Percentiles rank a stretch among this genome's conserved stretches.
Conservation (phyloP, 306 rosid species). For the Crotalaria pallida region DNA sequence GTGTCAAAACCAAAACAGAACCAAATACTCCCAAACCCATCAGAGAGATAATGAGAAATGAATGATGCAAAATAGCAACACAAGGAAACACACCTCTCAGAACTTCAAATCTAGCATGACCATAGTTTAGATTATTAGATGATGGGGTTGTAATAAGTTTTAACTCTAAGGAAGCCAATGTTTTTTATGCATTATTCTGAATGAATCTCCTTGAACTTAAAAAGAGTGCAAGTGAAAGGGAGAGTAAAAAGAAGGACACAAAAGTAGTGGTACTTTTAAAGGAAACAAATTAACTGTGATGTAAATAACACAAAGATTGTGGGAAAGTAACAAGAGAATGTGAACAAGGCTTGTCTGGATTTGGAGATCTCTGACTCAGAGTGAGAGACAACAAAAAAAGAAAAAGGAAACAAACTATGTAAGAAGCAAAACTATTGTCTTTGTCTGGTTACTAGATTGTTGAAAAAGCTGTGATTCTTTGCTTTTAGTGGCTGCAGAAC, state of each 20-base stretch:
- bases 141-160: constrained; percentile 24
- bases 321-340: constrained; percentile 36
- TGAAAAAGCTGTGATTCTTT: constrained; percentile 31
- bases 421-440: constrained; percentile 39
- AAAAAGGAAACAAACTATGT: constrained; percentile 32
- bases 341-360: constrained; percentile 47
- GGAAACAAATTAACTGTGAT: constrained; percentile 10
- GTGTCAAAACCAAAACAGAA: constrained; percentile 52
- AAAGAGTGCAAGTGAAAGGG: neutral
- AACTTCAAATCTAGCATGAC: constrained; percentile 27
- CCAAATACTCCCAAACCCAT: constrained; percentile 71
- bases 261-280: neutral
- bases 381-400: constrained; percentile 33
- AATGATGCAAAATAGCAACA: constrained; percentile 9
- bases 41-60: constrained; percentile 16
- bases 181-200: constrained; percentile 27
- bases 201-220: constrained; percentile 26
- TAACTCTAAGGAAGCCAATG: constrained; percentile 20
- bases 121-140: constrained; percentile 28
- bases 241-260: constrained; percentile 1
- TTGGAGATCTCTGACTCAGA: constrained; percentile 19
- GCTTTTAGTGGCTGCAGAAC: constrained; percentile 19
- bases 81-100: constrained; percentile 22
- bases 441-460: constrained; percentile 19
- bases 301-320: neutral